Base-by-base conservation (phyloP, 108 stramenopile species). In the Craspedostauros australis region DNA sequence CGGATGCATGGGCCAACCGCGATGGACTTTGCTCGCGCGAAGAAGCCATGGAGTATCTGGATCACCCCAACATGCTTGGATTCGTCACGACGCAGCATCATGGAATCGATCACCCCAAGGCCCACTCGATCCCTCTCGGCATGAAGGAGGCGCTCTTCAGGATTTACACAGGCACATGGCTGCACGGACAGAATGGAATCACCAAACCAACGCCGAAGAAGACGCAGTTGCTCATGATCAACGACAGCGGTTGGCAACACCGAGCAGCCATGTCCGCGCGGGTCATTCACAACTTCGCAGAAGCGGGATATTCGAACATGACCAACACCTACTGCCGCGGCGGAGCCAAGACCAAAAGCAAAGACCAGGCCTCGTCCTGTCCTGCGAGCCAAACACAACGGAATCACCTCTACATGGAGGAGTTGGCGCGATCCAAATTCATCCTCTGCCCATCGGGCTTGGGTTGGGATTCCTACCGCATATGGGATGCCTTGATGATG, bases 401-500 rank as follows among this genome's bases (percentile, higher is more conserved):
- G n/a, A n/a, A n/a, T n/a, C n/a, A n/a, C n/a, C n/a, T 38, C 31
- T 71, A 72, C 43, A 46, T 51, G 0, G 32, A 39, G 16, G 46
- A 59, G 15, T 25, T 69, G n/a, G 66, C 23, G 14, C 31, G 19
- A 25, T 37, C 71, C 38, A 79, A 75, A 55, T 79, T 75, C 44
- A 64, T 68, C 5, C 50, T 79, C 5, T 53, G 71, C 28, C 78
- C 78, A 5, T 68, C 67, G 16, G 78, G 78, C 9, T 7, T 79
- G 23, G 78, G 78, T 4, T 75, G 61, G 66, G 78, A 79, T 60
- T 54, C 57, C 0, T 79, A 79, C 33, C 66, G 78, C 1, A 27
- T 53, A n/a, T 79, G 74, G 73, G 78, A 79, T 34, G 61, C 74
- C 0, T 5, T 79, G 0, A 18, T 15, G 19, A 29, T 75, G 37